Evolutionary conservation across 2,329 filamentous ascomycete genomes (phyloP).

Genomic region (Onygenales sp.): DNA sequence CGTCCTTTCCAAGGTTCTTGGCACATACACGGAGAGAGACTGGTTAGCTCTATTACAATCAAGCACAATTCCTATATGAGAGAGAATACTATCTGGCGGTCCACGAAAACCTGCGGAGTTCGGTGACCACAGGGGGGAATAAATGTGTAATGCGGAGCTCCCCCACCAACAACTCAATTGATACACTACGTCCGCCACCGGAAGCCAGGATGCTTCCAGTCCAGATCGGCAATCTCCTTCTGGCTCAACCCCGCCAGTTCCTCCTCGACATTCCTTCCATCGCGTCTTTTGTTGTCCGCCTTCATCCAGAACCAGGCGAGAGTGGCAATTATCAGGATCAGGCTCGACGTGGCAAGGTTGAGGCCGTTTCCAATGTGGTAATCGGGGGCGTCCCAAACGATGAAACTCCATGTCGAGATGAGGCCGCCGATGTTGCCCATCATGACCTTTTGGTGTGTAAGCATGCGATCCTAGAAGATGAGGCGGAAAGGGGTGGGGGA

Average conservation of each 20-base stretch:
- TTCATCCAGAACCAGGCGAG: constrained; percentile 51
- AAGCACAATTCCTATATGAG: no score
- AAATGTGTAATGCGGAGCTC: no score
- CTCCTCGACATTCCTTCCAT: constrained; percentile 44
- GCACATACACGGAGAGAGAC: no score
- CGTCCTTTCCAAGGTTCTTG: no score
- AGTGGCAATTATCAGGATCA: constrained; percentile 44
- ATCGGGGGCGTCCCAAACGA: constrained; percentile 46
- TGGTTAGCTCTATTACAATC: no score
- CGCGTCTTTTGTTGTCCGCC: constrained; percentile 51
- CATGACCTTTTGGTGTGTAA: neutral
- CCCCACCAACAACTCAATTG: no score
- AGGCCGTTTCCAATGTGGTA: constrained; percentile 64
- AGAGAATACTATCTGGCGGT: no score
- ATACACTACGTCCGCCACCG: constrained; percentile 42
- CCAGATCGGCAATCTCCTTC: constrained; percentile 49
- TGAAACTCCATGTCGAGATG: constrained; percentile 9
- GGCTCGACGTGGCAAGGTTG: constrained; percentile 54
- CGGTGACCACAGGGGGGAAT: no score
- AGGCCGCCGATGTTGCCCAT: constrained; percentile 9
- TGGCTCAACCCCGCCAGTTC: constrained; percentile 46
- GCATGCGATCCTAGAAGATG: no score
- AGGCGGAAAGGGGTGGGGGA: no score
- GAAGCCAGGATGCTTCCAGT: constrained; percentile 59
- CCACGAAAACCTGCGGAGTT: no score